Evolutionary conservation across 495 filamentous ascomycete species (phyloP).

Genomic region (Monascus purpureus): DNA sequence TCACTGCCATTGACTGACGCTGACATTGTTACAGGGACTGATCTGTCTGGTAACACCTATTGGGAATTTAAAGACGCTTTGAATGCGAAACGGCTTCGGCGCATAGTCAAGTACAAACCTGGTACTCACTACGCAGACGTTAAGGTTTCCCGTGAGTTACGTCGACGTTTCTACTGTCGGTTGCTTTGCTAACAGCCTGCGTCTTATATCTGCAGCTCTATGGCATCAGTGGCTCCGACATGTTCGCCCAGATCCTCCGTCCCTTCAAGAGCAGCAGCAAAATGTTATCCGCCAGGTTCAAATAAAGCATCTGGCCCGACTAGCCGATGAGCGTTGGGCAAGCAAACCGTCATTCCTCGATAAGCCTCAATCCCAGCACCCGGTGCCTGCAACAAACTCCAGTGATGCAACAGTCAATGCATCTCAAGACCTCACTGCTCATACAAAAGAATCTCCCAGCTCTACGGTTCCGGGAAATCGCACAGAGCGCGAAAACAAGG

Average conservation of each 20-base stretch:
- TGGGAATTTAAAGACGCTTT: slow-evolving; percentile 75
- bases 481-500: slow-evolving; percentile 6
- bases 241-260: slow-evolving; percentile 55
- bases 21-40: slow-evolving; percentile 43
- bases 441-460: background rate
- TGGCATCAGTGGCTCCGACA: slow-evolving; percentile 98
- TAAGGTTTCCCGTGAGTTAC: slow-evolving; percentile 37
- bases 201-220: slow-evolving; percentile 54
- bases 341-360: slow-evolving; percentile 56
- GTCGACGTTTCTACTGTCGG: background rate
- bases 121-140: slow-evolving; percentile 55
- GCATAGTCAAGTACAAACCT: slow-evolving; percentile 54
- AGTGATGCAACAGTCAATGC: slow-evolving; percentile 18
- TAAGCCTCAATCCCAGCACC: slow-evolving; percentile 33
- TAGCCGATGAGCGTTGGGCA: slow-evolving; percentile 78
- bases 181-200: too few species aligned
- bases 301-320: slow-evolving; percentile 59
- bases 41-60: slow-evolving; percentile 82
- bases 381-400: slow-evolving; percentile 21
- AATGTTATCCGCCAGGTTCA: slow-evolving; percentile 54
- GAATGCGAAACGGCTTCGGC: slow-evolving; percentile 37
- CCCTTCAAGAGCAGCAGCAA: slow-evolving; percentile 55
- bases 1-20: slow-evolving; percentile 3
- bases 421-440: background rate
- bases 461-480: slow-evolving; percentile 5